A percentile compares a stretch with the other conserved stretches of the same genome.
These are phyloP conservation scores for Dillenia suffruticosa DNA, from an alignment of 164 flowering plant genomes.

Conservation along the genomic window DNA sequence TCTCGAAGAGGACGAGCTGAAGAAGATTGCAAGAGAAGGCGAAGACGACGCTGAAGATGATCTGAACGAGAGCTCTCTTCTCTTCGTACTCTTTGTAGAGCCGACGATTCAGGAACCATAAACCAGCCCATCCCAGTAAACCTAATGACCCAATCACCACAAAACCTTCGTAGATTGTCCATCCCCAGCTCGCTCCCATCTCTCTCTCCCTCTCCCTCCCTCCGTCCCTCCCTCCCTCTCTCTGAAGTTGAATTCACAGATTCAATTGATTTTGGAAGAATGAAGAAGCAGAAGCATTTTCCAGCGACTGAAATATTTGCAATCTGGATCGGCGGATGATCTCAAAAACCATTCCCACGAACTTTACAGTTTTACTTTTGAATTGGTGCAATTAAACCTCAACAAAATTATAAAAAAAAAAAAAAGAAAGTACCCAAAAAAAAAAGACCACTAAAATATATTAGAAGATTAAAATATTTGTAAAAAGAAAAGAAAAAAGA, in stretches of 20 bases:
- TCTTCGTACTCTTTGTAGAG: slow-evolving; percentile 96
- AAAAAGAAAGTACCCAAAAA: too few relatives aligned
- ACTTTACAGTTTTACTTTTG: too few relatives aligned
- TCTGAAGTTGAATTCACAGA: too few relatives aligned
- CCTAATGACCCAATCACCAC: slow-evolving; percentile 65
- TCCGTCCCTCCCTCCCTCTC: neutral
- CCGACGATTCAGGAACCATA: slow-evolving; percentile 87
- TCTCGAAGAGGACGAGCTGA: slow-evolving; percentile 95
- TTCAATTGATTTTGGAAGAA: neutral
- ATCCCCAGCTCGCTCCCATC: slow-evolving; percentile 58
- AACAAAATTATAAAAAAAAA: too few relatives aligned
- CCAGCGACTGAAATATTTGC: neutral
- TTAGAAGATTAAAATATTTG: too few relatives aligned
- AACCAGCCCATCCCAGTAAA: slow-evolving; percentile 78
- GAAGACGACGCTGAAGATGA: slow-evolving; percentile 94
- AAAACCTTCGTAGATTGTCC: slow-evolving; percentile 61
- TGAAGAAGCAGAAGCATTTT: slow-evolving; percentile 1
- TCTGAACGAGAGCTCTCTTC: slow-evolving; percentile 83
- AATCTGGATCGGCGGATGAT: too few relatives aligned
- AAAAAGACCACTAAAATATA: too few relatives aligned
- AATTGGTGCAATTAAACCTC: too few relatives aligned
- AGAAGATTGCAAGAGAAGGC: slow-evolving; percentile 95
- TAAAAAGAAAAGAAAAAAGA: too few relatives aligned
- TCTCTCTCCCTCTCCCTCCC: neutral
- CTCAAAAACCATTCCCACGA: too few relatives aligned